Percentiles rank a stretch among this genome's conserved stretches.
These are phyloP conservation scores for Neurospora sp. DNA, from an alignment of 495 filamentous ascomycete genomes.

Conservation along the genomic window DNA sequence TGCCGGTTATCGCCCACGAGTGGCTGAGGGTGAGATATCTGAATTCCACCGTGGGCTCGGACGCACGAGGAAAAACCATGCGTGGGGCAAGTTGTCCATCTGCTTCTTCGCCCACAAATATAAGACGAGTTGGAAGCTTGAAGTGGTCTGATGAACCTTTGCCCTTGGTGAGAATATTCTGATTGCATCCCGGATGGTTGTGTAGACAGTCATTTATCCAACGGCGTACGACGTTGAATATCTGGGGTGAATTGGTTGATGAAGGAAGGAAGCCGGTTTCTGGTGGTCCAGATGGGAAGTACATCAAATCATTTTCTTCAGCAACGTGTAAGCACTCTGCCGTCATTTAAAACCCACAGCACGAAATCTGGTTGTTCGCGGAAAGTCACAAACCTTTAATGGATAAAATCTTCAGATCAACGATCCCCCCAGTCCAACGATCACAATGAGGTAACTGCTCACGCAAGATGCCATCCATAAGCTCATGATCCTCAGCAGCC, in stretches of 20 bases:
- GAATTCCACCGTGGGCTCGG: not conserved
- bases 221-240: not conserved
- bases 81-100: not conserved
- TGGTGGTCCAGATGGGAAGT: not conserved
- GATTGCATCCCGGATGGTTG: not conserved
- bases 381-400: not conserved
- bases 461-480: not conserved
- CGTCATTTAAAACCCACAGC: not conserved
- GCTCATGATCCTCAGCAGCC: not conserved
- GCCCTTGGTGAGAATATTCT: not conserved
- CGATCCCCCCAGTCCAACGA: rapidly evolving
- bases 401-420: not conserved
- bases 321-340: not conserved
- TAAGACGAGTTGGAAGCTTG: not conserved
- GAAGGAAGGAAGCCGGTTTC: not conserved
- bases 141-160: not conserved
- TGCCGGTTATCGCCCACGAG: not conserved
- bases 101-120: not conserved
- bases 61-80: not conserved
- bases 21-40: not conserved
- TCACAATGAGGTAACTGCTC: not conserved
- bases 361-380: not conserved
- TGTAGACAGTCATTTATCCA: not conserved
- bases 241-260: not conserved
- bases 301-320: not conserved